These are phyloP conservation scores for Botryotinia narcissicola DNA, from an alignment of 2,329 filamentous ascomycete genomes.

Conservation along the genomic window DNA sequence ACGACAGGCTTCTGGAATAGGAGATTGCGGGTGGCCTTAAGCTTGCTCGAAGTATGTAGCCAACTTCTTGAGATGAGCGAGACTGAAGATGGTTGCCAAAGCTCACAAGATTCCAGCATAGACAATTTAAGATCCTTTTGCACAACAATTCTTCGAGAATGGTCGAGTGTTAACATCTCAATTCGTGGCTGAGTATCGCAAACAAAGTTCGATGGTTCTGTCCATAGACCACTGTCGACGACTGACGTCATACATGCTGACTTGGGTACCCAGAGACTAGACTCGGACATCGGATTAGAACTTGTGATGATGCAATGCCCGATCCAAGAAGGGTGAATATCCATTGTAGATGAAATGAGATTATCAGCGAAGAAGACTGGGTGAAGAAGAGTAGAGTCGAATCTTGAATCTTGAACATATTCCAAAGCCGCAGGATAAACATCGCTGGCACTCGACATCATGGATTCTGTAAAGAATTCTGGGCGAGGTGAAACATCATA, in stretches of 20 bases:
- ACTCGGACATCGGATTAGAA: background rate
- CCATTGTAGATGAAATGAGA: slow-evolving; percentile 2
- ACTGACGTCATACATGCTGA: background rate
- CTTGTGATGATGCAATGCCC: slow-evolving; percentile 17
- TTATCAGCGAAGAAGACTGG: slow-evolving; percentile 16
- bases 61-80: background rate
- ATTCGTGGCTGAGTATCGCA: background rate
- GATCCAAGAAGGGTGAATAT: slow-evolving; percentile 26
- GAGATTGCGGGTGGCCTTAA: background rate
- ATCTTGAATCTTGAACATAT: too few species aligned
- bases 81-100: background rate
- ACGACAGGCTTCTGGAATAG: background rate
- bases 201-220: background rate
- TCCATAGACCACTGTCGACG: background rate
- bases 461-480: background rate
- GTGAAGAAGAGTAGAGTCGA: background rate
- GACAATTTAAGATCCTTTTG: background rate
- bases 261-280: background rate
- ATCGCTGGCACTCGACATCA: too few species aligned
- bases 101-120: background rate
- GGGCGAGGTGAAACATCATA: background rate
- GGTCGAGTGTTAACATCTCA: background rate
- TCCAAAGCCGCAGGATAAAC: too few species aligned
- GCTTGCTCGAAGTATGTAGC: background rate
- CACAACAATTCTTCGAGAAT: background rate